Base-by-base conservation (phyloP, 352 stramenopile species). In the Globisporangium yorkense region DNA sequence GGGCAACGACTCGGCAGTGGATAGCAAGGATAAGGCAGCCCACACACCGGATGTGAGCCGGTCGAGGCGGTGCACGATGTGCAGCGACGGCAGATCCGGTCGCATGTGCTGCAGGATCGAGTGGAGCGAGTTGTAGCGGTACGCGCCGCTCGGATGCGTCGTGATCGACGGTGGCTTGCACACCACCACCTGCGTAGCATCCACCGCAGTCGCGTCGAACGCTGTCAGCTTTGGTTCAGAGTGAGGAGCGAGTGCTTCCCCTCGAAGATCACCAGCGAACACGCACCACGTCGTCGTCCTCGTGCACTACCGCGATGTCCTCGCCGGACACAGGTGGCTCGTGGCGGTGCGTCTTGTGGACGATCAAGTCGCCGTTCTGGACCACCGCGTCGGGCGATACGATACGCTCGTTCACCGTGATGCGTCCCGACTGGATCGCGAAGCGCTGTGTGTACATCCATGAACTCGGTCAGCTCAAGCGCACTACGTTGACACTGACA, bases 51-150 rank as follows among this genome's bases (percentile, higher is more conserved):
- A 98, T 16, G 96, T 99, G 37, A 99, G 80, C 15, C 94, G 82
- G 79, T 99, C 96, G 15, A 99, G 77, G 18, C 96, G 94, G 76
- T 99, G 94, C 49, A 98, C 91, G 48, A 97, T 89, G 61, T 93
- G 77, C 20, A 97, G 72, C 55, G 79, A 59, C 8, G 68, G 65
- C 41, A 96, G 67, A 56, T 96, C 75, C 1, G 81, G 77, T 10
- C 92, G 81, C 54, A 66, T 79, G 52, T 78, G 69, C 55, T 86
- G 71, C 24, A 96, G 27, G 49, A 96, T 96, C 37, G 56, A 87
- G 57, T 92, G 77, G 54, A 99, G 75, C 29, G 94, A 96, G 70
- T 99, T 99, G 64, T 97, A 84, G 40, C 96, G 87, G 68, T 98
- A 98, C 15, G 91, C 87, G 49, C 96, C 96, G 64, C 90, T 97